These are phyloP conservation scores for Suillus americanus DNA, from an alignment of 768 basidiomycete genomes.

Conservation along the genomic window DNA sequence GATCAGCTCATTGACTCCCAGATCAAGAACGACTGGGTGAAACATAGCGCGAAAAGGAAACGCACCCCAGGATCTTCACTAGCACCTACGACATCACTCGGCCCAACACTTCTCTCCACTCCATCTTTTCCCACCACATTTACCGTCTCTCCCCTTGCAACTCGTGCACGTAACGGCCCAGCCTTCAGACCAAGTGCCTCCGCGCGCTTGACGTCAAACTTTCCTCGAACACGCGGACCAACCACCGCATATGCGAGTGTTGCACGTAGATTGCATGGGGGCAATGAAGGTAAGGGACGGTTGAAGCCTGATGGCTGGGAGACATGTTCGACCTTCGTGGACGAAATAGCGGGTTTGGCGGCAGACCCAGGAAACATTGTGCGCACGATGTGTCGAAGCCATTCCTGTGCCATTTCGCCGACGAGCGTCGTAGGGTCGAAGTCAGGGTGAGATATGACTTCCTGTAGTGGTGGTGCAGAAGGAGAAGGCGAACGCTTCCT, in stretches of 20 bases:
- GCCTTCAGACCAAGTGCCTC: conserved; percentile 56
- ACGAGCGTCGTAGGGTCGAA: not conserved
- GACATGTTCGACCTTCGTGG: not conserved
- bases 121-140: conserved; percentile 27
- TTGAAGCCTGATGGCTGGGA: not conserved
- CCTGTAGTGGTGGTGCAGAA: conserved; percentile 15
- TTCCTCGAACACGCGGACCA: not conserved
- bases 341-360: not conserved
- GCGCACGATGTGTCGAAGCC: not conserved
- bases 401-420: not conserved
- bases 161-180: conserved; percentile 54
- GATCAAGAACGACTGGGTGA: not conserved
- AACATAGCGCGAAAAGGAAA: not conserved
- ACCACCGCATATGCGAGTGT: not conserved
- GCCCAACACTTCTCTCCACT: not conserved
- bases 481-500: conserved; percentile 46
- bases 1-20: not conserved
- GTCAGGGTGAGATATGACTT: conserved; percentile 16
- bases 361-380: not conserved
- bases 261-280: not conserved
- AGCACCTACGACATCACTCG: not conserved
- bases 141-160: conserved; percentile 68
- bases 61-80: conserved; percentile 1
- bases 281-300: not conserved
- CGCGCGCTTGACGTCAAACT: not conserved